Conservation (phyloP, 2,329 filamentous ascomycete species). For the Sphaerulina vaccinii region DNA sequence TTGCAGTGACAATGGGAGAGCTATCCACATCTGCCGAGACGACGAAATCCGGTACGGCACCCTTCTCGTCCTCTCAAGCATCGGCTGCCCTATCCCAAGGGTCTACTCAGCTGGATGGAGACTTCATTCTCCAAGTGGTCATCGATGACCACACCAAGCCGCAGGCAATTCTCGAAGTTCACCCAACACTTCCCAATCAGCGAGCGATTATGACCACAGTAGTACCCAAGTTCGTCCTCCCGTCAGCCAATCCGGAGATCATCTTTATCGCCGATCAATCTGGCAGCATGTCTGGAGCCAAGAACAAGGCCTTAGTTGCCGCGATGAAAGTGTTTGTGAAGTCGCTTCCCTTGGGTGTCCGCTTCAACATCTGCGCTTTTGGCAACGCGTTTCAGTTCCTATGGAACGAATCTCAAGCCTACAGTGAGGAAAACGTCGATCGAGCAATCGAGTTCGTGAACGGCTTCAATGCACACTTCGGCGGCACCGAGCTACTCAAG, state of each 20-base stretch:
- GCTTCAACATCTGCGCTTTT: slow-evolving; percentile 72
- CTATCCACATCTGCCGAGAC: slow-evolving; percentile 47
- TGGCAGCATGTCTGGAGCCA: slow-evolving; percentile 59
- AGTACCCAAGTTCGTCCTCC: slow-evolving; percentile 67
- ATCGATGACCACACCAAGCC: slow-evolving; percentile 62
- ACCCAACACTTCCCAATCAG: slow-evolving; percentile 60
- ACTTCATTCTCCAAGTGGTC: slow-evolving; percentile 66
- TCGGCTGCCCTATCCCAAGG: slow-evolving; percentile 60
- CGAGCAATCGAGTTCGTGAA: slow-evolving; percentile 46
- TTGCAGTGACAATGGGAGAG: slow-evolving; percentile 63
- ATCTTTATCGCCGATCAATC: slow-evolving; percentile 73
- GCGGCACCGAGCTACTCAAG: slow-evolving; percentile 54
- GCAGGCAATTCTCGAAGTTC: slow-evolving; percentile 64
- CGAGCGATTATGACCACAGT: slow-evolving; percentile 69
- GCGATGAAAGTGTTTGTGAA: slow-evolving; percentile 65
- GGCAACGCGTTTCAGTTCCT: slow-evolving; percentile 51
- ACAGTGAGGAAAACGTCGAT: slow-evolving; percentile 47
- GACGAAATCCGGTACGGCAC: slow-evolving; percentile 33
- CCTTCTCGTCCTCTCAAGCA: slow-evolving; percentile 58
- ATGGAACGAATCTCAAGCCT: slow-evolving; percentile 49
- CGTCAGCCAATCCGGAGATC: slow-evolving; percentile 58
- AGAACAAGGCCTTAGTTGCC: slow-evolving; percentile 54
- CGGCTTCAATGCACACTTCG: slow-evolving; percentile 48
- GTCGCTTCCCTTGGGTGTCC: slow-evolving; percentile 61
- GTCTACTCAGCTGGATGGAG: slow-evolving; percentile 56